Base-by-base conservation (phyloP, 306 rosid species). In the Adenanthera pavonina region DNA sequence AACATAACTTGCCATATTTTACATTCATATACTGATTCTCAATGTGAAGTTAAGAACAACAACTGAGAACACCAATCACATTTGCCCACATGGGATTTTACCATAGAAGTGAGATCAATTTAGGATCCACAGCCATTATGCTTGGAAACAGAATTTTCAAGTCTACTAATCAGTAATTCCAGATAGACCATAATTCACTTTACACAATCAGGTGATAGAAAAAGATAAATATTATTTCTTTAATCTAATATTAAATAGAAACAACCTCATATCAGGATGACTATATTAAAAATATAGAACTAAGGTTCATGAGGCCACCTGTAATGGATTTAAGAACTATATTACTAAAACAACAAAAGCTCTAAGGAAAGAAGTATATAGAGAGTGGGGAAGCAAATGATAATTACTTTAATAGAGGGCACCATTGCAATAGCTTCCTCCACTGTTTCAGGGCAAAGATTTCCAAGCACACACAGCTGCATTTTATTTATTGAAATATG, bases 341-440 rank as follows among this genome's bases (percentile, higher is more conserved):
- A 25, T 33, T 51, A 38, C 43, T 7, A 0, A 80, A 48, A 52
- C 72, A 46, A 15, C 13, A 5, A 33, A 46, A 25, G 48, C 7
- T 6, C 36, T 1, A 14, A 51, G 72, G 41, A 40, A 65, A 15
- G 14, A 46, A 59, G 5, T 14, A 69, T 19, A 36, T 57, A 69
- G 34, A 57, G 9, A 46, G 70, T 36, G 72, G 69, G 61, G 80
- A 54, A 70, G 44, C 52, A 80, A 64, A 59, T 72, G 35, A 76
- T 48, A 51, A 30, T 66, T 83, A 95, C 99, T 97, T 90, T 95
- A 80, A 95, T 93, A 76, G 94, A 93, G 19, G 99, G 99, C 48
- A 95, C 98, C 97, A 95, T 93, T 61, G 99, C 97, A 84, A 88
- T 95, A 67, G 99, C 99, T 92, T 95, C 99, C 90, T 95, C 99